Evolutionary conservation across 2,329 filamentous ascomycete species (phyloP).

Genomic region (Trichophaea hybrida): DNA sequence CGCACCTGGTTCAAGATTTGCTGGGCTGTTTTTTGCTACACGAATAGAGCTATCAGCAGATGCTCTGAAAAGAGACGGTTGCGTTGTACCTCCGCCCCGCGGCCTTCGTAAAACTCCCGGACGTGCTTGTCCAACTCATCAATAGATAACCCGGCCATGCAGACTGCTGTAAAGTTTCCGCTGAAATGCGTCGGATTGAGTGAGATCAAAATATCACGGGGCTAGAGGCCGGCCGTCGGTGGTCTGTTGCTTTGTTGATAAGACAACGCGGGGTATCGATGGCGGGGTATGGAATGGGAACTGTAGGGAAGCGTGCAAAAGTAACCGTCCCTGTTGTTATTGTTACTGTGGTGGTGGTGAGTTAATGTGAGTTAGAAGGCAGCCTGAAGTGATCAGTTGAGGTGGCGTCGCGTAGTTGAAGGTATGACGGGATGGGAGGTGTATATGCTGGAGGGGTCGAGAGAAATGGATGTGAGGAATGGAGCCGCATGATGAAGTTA

Average conservation of each 20-base stretch:
- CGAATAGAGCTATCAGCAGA: slow-evolving; percentile 7
- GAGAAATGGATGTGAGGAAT: not conserved
- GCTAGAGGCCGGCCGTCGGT: not conserved
- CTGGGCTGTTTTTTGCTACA: slow-evolving; percentile 90
- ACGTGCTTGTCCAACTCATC: slow-evolving; percentile 93
- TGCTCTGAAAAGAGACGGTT: slow-evolving; percentile 1
- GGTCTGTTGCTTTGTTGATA: not conserved
- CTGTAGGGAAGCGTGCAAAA: not conserved
- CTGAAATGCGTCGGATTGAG: not conserved
- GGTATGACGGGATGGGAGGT: slow-evolving; percentile 2
- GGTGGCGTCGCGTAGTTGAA: not conserved
- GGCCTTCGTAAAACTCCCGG: slow-evolving; percentile 92
- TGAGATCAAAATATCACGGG: not conserved
- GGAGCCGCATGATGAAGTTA: not conserved
- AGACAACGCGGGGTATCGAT: slow-evolving; percentile 4
- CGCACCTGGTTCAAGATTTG: slow-evolving; percentile 81
- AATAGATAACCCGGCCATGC: slow-evolving; percentile 48
- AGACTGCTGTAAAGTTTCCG: not conserved
- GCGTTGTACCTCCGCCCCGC: slow-evolving; percentile 68
- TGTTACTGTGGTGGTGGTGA: not conserved
- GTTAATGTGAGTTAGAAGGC: not conserved
- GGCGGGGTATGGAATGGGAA: slow-evolving; percentile 2
- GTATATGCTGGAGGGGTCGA: not conserved
- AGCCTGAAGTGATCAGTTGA: not conserved
- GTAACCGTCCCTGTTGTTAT: not conserved